Conservation (phyloP, 768 basidiomycete species). For the Nidularia pulvinata region DNA sequence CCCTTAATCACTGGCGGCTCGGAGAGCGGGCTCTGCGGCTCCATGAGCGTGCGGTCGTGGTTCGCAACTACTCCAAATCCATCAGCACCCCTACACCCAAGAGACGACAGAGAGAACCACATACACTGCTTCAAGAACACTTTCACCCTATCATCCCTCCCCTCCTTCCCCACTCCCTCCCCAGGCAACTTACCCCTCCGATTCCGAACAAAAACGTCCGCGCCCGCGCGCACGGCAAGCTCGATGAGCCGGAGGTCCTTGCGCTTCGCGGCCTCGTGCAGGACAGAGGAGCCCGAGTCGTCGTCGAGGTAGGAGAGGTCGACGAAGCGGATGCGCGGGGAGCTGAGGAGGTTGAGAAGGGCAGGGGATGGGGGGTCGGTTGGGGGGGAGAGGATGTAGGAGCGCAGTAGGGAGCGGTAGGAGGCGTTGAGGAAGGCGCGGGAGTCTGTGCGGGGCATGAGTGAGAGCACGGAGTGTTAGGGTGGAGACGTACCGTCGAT, state of each 20-base stretch:
- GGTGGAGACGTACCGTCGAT: conserved; percentile 62
- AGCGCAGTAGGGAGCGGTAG: conserved; percentile 70
- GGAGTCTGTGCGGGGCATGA: conserved; percentile 52
- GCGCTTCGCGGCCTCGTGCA: conserved; percentile 86
- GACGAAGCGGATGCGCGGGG: conserved; percentile 67
- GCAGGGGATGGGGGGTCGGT: conserved; percentile 34
- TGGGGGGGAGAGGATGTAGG: conserved; percentile 67
- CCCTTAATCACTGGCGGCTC: conserved; percentile 70
- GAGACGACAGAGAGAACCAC: conserved; percentile 19
- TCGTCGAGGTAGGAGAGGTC: conserved; percentile 84
- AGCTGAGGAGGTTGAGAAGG: conserved; percentile 60
- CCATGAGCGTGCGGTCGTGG: conserved; percentile 73
- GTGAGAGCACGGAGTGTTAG: background rate
- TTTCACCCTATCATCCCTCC: conserved; percentile 81
- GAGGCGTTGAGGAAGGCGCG: conserved; percentile 73
- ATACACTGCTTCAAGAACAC: conserved; percentile 84
- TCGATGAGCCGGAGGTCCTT: conserved; percentile 84
- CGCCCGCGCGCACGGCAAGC: conserved; percentile 82
- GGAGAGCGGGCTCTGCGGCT: conserved; percentile 31
- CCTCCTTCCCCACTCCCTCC: conserved; percentile 64
- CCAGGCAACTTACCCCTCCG: conserved; percentile 66
- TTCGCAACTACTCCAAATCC: conserved; percentile 60
- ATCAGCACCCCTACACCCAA: background rate
- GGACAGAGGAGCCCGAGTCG: conserved; percentile 69
- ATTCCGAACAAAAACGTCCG: conserved; percentile 88